Evolutionary conservation across 345 rosid genomes (phyloP), one percentile per base, ranked within the genome.

Genomic region (Conringia planisiliqua): DNA sequence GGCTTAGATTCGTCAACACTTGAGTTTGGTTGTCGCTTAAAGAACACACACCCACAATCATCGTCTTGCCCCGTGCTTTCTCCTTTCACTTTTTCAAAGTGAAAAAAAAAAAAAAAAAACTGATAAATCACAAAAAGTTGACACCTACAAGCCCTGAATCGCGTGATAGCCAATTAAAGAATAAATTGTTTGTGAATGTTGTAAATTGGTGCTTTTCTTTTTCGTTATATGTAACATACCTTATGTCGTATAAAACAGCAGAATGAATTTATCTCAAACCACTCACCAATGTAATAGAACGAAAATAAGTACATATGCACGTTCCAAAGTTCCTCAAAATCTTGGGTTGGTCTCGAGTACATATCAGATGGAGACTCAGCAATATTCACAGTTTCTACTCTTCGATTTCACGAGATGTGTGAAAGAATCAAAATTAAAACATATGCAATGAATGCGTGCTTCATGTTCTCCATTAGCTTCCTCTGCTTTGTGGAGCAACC

Each of bases 11-110:
- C 76, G 32, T 62, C 62, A 39, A 40, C 32, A 72, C 52, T 63
- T n/a, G 56, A 73, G 70, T 73, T 73, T 73, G 46, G 65, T 2
- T 73, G 71, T 73, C 71, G 71, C 64, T 27, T 73, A 73, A 65
- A 65, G 77, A 55, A 36, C 38, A 54, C 70, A 62, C 47, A 64
- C 13, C 38, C 57, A 65, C 36, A 14, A 55, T 73, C 62, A 72
- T 72, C 26, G 29, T 52, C 14, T 5, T 50, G 50, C 52, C 61
- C 43, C 76, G 76, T 72, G 76, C 61, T 62, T n/a, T 40, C 20
- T 42, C 43, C 7, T 35, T 73, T 65, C 16, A 33, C 77, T 32
- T 73, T 64, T 13, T 6, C 17, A 30, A 30, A 27, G 11, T 22
- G n/a, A 22, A 22, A 22, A 22, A 22, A 1, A 1, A 22, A 22